Conservation (phyloP, 2,329 filamentous ascomycete species). For the Coleophoma crateriformis region DNA sequence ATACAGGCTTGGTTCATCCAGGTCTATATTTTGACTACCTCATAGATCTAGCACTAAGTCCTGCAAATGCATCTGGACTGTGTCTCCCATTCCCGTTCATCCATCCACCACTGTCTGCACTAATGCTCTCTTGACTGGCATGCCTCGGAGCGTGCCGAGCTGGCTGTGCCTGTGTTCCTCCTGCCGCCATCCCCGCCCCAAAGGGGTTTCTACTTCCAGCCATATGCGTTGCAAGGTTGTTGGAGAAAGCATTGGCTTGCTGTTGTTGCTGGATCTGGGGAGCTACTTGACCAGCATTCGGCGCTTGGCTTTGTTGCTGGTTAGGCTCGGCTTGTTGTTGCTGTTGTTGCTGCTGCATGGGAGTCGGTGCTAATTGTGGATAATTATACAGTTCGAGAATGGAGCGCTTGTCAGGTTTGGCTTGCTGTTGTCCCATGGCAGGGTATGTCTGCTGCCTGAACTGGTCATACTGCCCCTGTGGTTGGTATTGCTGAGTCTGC, state of each 20-base stretch:
- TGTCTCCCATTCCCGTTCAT: slow-evolving; percentile 67
- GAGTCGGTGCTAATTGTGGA: slow-evolving; percentile 24
- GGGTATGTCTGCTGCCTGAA: slow-evolving; percentile 26
- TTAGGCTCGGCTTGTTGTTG: slow-evolving; percentile 4
- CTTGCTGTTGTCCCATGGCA: slow-evolving; percentile 36
- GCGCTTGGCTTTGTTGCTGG: not conserved
- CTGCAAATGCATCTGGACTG: slow-evolving; percentile 76
- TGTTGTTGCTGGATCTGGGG: slow-evolving; percentile 6
- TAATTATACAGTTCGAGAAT: slow-evolving; percentile 71
- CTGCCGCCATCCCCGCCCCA: slow-evolving; percentile 4
- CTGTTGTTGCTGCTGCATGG: slow-evolving; percentile 11
- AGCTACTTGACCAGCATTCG: slow-evolving; percentile 6
- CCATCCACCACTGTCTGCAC: slow-evolving; percentile 39
- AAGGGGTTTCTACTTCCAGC: slow-evolving; percentile 27
- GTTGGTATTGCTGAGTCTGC: slow-evolving; percentile 24
- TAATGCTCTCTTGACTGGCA: slow-evolving; percentile 66
- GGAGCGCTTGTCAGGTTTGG: slow-evolving; percentile 61
- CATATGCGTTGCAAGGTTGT: slow-evolving; percentile 7
- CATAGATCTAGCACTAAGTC: slow-evolving; percentile 38
- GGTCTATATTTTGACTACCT: slow-evolving; percentile 11
- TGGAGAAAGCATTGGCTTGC: slow-evolving; percentile 10
- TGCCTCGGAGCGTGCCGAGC: slow-evolving; percentile 31
- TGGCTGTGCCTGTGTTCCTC: slow-evolving; percentile 8
- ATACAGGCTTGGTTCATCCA: too few species aligned
- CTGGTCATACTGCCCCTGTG: slow-evolving; percentile 29